Base-by-base conservation (phyloP, 163 green algal genomes). In the Chloroidium sp. region DNA sequence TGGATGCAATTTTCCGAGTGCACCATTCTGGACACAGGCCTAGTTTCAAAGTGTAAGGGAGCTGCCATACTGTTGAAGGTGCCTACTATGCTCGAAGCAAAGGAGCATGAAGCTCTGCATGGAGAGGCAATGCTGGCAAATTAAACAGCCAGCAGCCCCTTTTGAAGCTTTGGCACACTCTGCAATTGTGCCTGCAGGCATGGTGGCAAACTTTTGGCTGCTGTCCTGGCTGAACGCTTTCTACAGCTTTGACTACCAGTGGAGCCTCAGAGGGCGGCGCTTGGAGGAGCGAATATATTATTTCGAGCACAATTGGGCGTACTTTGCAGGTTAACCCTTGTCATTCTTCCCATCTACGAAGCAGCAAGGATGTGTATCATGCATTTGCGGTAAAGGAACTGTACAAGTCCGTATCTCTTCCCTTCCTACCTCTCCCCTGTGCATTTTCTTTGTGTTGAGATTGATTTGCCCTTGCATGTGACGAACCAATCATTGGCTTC, bases 211-310 rank as follows among this genome's bases (percentile, higher is more conserved):
- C 68, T 85, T 92, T 36, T n/a, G 95, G 36, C 78, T 93, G 59
- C 85, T 93, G 1, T 91, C 88, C 0, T 97, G 92, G 91, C 82
- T 97, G 79, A 96, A 96, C 68, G 91, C 93, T 1, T 94, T 94
- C 82, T 97, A 97, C 84, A 96, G 90, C 87, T 97, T 90, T 82
- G 93, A 97, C 82, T 97, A 97, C 86, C 90, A 90, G 81, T 97
- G 93, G 92, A 78, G 77, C 13, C 85, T 96, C 59, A 87, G 88
- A 67, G 85, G 84, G 2, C 74, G 87, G 14, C 77, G 75, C 1
- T 86, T 97, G 74, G 69, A 79, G 57, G 80, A 87, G 6, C 84
- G 92, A 59, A 82, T 94, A 0, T 69, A 80, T 2, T 91, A 91
- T 75, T 92, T 96, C 82, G 90, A 96, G 79, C 79, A 82, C 1